Evolutionary conservation across 1,284 basidiomycete species (phyloP).

Genomic region (Waitea zeae): DNA sequence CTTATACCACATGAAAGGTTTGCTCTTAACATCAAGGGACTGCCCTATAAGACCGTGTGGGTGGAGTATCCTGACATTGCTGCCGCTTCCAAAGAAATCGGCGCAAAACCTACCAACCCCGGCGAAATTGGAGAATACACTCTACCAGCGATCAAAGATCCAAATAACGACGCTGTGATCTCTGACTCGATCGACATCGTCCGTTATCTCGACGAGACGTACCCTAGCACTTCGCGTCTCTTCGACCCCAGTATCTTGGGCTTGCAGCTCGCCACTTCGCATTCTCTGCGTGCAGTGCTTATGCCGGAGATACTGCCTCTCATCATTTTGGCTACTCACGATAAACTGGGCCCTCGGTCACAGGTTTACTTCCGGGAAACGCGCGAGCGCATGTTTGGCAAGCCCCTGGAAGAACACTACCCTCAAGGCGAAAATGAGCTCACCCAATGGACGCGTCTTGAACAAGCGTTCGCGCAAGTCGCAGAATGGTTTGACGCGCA

Average conservation of each 20-base stretch:
- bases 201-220: constrained; percentile 17
- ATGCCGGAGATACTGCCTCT: too few relatives aligned
- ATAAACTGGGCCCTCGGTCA: too few relatives aligned
- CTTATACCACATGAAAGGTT: constrained; percentile 10
- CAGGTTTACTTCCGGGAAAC: too few relatives aligned
- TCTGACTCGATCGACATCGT: constrained; percentile 16
- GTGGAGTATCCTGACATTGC: constrained; percentile 20
- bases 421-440: too few relatives aligned
- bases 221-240: constrained; percentile 12
- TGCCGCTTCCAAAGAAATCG: constrained; percentile 12
- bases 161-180: constrained; percentile 11
- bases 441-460: too few relatives aligned
- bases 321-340: too few relatives aligned
- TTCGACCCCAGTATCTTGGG: constrained; percentile 6
- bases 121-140: constrained; percentile 12
- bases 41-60: constrained; percentile 18
- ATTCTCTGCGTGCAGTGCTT: too few relatives aligned
- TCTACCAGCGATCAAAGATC: constrained; percentile 16
- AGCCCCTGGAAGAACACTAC: too few relatives aligned
- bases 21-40: constrained; percentile 16
- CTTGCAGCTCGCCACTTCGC: constrained; percentile 1
- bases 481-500: too few relatives aligned
- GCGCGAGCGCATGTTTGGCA: too few relatives aligned
- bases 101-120: constrained; percentile 10
- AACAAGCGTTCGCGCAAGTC: too few relatives aligned